A percentile compares a stretch with the other conserved stretches of the same genome.
These are phyloP conservation scores for Houttuynia cordata DNA, from an alignment of 164 flowering plant genomes.

Conservation along the genomic window DNA sequence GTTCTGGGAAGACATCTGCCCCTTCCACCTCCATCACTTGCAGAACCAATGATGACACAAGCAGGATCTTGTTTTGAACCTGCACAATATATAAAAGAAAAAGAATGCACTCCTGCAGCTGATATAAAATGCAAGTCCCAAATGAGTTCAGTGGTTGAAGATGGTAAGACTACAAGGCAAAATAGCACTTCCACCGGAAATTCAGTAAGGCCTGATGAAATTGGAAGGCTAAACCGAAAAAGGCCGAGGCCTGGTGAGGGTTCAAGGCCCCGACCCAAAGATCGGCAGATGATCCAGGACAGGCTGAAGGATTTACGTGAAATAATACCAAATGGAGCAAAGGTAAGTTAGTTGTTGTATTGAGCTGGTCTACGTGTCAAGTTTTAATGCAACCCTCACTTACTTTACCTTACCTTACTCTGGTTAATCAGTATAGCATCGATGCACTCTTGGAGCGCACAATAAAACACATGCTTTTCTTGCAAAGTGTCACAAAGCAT, in stretches of 20 bases:
- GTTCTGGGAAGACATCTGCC: slow-evolving; percentile 19
- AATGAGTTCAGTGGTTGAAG: slow-evolving; percentile 58
- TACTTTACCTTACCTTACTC: slow-evolving; percentile 1
- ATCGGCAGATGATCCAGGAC: slow-evolving; percentile 99
- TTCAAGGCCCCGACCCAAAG: slow-evolving; percentile 94
- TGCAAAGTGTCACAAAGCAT: slow-evolving; percentile 96
- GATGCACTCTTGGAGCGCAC: slow-evolving; percentile 92
- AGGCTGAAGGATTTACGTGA: slow-evolving; percentile 90
- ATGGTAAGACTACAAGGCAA: slow-evolving; percentile 27
- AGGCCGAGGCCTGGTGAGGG: slow-evolving; percentile 95
- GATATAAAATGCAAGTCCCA: slow-evolving; percentile 46
- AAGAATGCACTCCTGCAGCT: slow-evolving; percentile 29
- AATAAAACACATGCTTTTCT: slow-evolving; percentile 95
- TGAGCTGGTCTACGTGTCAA: background rate
- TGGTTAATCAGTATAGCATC: slow-evolving; percentile 81
- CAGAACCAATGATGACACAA: slow-evolving; percentile 20
- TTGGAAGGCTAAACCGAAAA: slow-evolving; percentile 55
- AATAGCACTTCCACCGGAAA: slow-evolving; percentile 50
- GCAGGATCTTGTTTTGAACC: slow-evolving; percentile 37
- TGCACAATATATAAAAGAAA: slow-evolving; percentile 28
- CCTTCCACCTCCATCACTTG: slow-evolving; percentile 23
- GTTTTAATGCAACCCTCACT: background rate
- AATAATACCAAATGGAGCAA: slow-evolving; percentile 91
- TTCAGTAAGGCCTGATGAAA: slow-evolving; percentile 51
- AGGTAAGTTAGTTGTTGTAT: slow-evolving; percentile 28